Base-by-base conservation (phyloP, 805 yeast genomes). In the Metschnikowia baotianmanensis region DNA sequence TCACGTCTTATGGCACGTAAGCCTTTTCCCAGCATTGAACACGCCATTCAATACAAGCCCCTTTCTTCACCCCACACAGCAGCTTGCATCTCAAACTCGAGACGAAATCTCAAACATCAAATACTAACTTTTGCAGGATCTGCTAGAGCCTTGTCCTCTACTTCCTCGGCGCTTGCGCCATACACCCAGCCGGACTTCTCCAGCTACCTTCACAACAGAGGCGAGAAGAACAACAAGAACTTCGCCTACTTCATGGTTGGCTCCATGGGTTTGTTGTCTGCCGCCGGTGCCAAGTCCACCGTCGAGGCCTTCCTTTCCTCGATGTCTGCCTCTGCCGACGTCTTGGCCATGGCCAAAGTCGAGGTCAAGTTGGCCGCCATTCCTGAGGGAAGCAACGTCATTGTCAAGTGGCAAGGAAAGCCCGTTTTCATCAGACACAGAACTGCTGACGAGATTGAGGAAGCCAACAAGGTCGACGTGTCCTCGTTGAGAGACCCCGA, bases 361-460 rank as follows among this genome's bases (percentile, higher is more conserved):
- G 99, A 93, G 77, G 96, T 93, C 56, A 90, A 86, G 66, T 82
- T 93, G 59, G 80, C 83, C 43, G 85, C 87, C 50, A 88, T 93
- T 52, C 99, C 99, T 59, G 88, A 83, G 67, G 98, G 98, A 71
- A 91, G 91, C 78, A 93, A 93, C 71, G 95, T 93, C 52, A 87
- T 93, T 62, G 96, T 93, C 56, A 93, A 93, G 74, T 93, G 99
- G 99, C 96, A 95, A 74, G 99, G 99, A 74, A 93, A 93, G 78
- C 99, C 99, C 53, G 96, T 93, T 53, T 93, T 93, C 74, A 89
- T 93, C 69, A 91, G 99, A 80, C 99, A 93, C 80, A 86, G 99
- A 81, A 90, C 99, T 33, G 71, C 78, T 33, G 80, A 76, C 47
- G 99, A 93, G 77, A 90, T 93, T 56, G 87, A 79, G 37, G 99